Conservation (phyloP, 1,284 basidiomycete genomes). For the Sparassis latifolia region DNA sequence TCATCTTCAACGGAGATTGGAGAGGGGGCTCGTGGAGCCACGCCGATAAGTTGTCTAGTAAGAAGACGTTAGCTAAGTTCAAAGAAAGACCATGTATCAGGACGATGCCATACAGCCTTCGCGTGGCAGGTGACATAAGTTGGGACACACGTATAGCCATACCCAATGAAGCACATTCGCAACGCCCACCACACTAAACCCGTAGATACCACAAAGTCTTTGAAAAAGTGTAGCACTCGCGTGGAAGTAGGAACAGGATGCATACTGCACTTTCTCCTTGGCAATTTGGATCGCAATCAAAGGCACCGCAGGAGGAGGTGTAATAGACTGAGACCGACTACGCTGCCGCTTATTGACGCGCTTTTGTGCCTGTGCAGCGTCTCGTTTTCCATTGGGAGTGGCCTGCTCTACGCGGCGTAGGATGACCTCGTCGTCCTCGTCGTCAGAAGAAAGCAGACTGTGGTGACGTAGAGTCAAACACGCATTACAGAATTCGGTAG, state of each 20-base stretch:
- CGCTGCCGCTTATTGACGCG: constrained; percentile 35
- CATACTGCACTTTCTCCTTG: constrained; percentile 52
- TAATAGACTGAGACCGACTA: constrained; percentile 63
- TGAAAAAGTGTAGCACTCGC: too few species aligned
- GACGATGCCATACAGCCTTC: too few species aligned
- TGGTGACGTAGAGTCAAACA: neutral
- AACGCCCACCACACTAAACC: too few species aligned
- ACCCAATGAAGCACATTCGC: too few species aligned
- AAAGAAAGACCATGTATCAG: neutral
- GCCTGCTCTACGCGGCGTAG: constrained; percentile 30
- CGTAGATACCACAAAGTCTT: too few species aligned
- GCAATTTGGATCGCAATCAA: constrained; percentile 44
- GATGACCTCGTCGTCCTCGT: constrained; percentile 36
- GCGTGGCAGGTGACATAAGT: too few species aligned
- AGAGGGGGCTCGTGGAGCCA: constrained; percentile 34
- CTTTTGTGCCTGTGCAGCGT: constrained; percentile 8
- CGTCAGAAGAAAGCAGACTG: constrained; percentile 35
- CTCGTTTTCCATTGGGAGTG: constrained; percentile 11
- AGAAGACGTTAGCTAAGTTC: neutral
- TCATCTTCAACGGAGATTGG: constrained; percentile 40
- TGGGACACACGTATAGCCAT: too few species aligned
- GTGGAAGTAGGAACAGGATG: neutral
- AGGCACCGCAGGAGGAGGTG: constrained; percentile 61
- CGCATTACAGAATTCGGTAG: neutral
- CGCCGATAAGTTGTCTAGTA: constrained; percentile 39